Evolutionary conservation across 805 yeast species (phyloP).

Genomic region (Yarrowia sp.): DNA sequence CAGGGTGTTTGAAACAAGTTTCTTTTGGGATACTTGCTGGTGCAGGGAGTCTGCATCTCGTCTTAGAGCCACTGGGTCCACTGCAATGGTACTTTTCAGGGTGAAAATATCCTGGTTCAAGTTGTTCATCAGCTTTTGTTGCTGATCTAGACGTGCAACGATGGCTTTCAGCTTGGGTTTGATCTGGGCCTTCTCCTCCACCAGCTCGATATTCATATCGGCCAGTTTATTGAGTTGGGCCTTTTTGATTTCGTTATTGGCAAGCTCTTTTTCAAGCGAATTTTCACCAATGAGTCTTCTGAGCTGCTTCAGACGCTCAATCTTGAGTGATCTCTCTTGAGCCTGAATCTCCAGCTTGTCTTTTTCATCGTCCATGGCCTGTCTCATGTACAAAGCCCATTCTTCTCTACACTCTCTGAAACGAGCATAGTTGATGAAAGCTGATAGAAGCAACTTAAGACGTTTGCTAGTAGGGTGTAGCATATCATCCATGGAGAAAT

Average conservation of each 20-base stretch:
- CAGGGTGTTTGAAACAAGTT: background rate
- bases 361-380: background rate
- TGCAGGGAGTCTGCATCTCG: background rate
- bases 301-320: background rate
- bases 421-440: slow-evolving; percentile 13
- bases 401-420: slow-evolving; percentile 6
- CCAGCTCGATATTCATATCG: background rate
- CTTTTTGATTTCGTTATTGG: background rate
- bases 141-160: background rate
- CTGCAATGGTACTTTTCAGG: background rate
- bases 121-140: background rate
- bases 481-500: slow-evolving; percentile 3
- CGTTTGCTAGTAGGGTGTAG: background rate
- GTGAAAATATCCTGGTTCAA: background rate
- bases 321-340: background rate
- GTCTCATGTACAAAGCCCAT: background rate
- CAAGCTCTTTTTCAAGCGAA: background rate
- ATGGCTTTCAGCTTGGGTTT: background rate
- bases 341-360: background rate
- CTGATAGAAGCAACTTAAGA: background rate
- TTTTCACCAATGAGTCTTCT: background rate
- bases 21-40: background rate
- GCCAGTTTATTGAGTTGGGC: background rate
- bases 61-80: background rate
- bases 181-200: background rate